Evolutionary conservation across 2,329 filamentous ascomycete genomes (phyloP).

Genomic region (Trichoderma sp.): DNA sequence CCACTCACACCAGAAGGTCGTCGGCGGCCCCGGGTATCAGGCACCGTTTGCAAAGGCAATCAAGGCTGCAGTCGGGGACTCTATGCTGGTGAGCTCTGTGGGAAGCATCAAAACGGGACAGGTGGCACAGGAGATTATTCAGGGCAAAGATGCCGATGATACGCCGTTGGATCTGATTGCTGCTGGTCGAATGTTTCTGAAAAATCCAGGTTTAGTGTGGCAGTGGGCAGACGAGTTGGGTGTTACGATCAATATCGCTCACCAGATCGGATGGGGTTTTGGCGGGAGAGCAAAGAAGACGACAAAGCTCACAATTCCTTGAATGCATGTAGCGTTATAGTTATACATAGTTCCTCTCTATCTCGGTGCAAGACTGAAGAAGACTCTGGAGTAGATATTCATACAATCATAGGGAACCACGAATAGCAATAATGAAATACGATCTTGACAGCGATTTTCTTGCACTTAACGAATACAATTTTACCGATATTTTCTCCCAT

Average conservation of each 20-base stretch:
- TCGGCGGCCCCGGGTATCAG: conserved; percentile 65
- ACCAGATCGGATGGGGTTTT: conserved; percentile 57
- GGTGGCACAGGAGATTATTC: conserved; percentile 47
- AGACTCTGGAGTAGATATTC: neutral
- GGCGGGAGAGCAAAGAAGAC: conserved; percentile 28
- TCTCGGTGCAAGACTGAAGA: neutral
- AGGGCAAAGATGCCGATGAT: conserved; percentile 23
- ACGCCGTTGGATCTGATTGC: conserved; percentile 45
- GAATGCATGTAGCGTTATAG: neutral
- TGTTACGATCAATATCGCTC: conserved; percentile 44
- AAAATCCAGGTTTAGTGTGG: conserved; percentile 58
- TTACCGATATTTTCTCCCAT: neutral
- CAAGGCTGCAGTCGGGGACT: conserved; percentile 68
- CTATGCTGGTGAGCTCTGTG: conserved; percentile 44
- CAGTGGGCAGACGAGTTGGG: conserved; percentile 53
- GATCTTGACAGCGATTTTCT: neutral
- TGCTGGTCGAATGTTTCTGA: conserved; percentile 54
- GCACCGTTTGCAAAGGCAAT: conserved; percentile 66
- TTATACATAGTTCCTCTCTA: neutral
- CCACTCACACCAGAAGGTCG: conserved; percentile 49
- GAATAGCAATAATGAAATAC: neutral
- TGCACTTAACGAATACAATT: neutral
- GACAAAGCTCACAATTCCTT: neutral
- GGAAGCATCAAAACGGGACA: conserved; percentile 45
- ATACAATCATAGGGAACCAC: neutral